Percentiles rank a stretch among this genome's conserved stretches.
Conservation (phyloP, 2,329 filamentous ascomycete genomes). For the Ophiocordyceps unilateralis region DNA sequence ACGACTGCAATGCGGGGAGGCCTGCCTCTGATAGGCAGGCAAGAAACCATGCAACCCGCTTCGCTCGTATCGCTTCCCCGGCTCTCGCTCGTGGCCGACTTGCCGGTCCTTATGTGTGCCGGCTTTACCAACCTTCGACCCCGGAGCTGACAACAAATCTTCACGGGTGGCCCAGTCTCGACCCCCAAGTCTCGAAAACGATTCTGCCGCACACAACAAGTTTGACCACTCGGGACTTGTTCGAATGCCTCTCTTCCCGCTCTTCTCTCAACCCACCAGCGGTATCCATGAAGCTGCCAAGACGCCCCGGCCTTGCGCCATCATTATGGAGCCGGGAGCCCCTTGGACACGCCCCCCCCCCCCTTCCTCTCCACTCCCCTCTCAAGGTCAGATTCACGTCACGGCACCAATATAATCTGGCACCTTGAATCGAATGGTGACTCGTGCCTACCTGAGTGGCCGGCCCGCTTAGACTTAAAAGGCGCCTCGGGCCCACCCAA, state of each 20-base stretch:
- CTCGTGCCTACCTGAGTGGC: not conserved
- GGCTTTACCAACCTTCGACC: not conserved
- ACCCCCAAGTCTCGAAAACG: not conserved
- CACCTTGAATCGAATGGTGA: not conserved
- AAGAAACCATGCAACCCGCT: not conserved
- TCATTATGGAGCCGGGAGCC: not conserved
- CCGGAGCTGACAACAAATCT: not conserved
- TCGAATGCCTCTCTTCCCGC: not conserved
- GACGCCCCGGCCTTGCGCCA: conserved; percentile 1
- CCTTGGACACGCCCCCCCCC: not conserved
- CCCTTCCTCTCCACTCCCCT: too few relatives aligned
- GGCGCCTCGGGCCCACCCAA: not conserved
- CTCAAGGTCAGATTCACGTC: not conserved
- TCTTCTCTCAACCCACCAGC: not conserved
- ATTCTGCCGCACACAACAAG: not conserved
- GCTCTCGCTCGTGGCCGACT: not conserved
- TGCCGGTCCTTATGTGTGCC: too few relatives aligned
- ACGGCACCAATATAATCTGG: not conserved
- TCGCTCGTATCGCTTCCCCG: not conserved
- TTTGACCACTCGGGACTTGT: not conserved
- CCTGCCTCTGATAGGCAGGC: not conserved
- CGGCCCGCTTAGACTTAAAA: not conserved
- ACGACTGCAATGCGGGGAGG: not conserved
- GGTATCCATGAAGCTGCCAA: conserved; percentile 1
- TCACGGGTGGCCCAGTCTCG: not conserved